Evolutionary conservation across 805 yeast genomes (phyloP).

Genomic region (Wickerhamiella australiensis): DNA sequence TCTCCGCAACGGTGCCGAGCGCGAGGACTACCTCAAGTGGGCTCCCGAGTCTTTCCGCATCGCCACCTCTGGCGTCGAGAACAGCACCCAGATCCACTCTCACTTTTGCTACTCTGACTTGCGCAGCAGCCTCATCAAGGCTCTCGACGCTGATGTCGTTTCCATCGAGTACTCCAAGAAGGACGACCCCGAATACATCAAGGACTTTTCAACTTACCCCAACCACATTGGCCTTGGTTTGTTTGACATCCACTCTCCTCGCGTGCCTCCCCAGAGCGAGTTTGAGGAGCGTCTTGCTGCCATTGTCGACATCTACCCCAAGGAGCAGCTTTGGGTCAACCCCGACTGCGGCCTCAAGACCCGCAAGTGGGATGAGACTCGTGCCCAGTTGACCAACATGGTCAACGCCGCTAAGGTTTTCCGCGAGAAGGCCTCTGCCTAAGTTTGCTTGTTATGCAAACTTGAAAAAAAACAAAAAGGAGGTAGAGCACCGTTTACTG

Average conservation of each 20-base stretch:
- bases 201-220: constrained; percentile 96
- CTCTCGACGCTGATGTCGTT: constrained; percentile 98
- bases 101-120: constrained; percentile 99
- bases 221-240: constrained; percentile 99
- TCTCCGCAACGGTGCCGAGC: constrained; percentile 93
- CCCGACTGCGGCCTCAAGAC: constrained; percentile 99
- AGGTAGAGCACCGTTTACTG: background rate
- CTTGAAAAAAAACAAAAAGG: background rate
- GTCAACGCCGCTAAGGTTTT: constrained; percentile 96
- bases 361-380: constrained; percentile 98
- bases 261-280: constrained; percentile 97
- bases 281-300: constrained; percentile 86
- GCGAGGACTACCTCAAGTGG: constrained; percentile 94
- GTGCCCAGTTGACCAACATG: constrained; percentile 92
- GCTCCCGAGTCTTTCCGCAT: constrained; percentile 99
- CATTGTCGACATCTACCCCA: constrained; percentile 94
- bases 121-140: constrained; percentile 99
- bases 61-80: constrained; percentile 94
- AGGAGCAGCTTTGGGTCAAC: constrained; percentile 98
- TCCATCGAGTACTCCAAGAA: constrained; percentile 99
- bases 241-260: constrained; percentile 98
- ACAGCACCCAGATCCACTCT: constrained; percentile 96
- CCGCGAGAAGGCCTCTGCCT: constrained; percentile 41
- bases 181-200: constrained; percentile 96
- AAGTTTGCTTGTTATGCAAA: background rate